These are phyloP conservation scores for Neodidymelliopsis sp. DNA, from an alignment of 2,329 filamentous ascomycete genomes.

Conservation along the genomic window DNA sequence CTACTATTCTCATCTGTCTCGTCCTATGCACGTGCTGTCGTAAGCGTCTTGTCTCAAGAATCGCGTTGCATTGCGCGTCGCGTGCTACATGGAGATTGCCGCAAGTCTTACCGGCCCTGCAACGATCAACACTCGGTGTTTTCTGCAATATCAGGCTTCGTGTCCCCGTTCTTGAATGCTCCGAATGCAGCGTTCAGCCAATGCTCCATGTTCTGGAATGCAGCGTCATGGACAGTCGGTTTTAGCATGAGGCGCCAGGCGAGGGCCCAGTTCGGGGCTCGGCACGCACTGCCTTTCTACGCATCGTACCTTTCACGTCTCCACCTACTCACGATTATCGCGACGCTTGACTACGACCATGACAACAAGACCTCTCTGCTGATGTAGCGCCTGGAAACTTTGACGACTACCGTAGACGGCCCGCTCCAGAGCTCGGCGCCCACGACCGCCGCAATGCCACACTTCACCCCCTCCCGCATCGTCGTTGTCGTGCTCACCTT, in stretches of 20 bases:
- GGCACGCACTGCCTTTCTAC: conserved; percentile 11
- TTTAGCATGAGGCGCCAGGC: conserved; percentile 2
- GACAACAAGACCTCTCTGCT: background rate
- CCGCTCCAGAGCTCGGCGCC: background rate
- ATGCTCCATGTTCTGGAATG: background rate
- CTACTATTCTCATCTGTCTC: too few relatives aligned
- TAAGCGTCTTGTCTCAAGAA: too few relatives aligned
- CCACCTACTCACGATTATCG: conserved; percentile 1
- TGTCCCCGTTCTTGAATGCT: background rate
- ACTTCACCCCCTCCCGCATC: conserved; percentile 43
- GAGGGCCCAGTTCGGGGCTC: conserved; percentile 6
- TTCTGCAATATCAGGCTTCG: background rate
- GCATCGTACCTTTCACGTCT: background rate
- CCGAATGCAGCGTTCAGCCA: background rate
- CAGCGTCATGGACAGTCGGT: background rate
- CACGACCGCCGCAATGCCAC: conserved; percentile 34
- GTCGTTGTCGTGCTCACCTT: conserved; percentile 35
- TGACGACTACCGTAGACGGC: background rate
- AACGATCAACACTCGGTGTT: background rate
- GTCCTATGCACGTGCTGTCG: too few relatives aligned
- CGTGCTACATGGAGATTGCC: background rate
- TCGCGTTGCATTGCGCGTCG: background rate
- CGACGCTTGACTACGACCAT: background rate
- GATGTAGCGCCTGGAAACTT: conserved; percentile 3
- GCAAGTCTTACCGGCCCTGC: background rate